These are phyloP conservation scores for Botrytis paeoniae DNA, from an alignment of 2,329 filamentous ascomycete species.

Conservation along the genomic window DNA sequence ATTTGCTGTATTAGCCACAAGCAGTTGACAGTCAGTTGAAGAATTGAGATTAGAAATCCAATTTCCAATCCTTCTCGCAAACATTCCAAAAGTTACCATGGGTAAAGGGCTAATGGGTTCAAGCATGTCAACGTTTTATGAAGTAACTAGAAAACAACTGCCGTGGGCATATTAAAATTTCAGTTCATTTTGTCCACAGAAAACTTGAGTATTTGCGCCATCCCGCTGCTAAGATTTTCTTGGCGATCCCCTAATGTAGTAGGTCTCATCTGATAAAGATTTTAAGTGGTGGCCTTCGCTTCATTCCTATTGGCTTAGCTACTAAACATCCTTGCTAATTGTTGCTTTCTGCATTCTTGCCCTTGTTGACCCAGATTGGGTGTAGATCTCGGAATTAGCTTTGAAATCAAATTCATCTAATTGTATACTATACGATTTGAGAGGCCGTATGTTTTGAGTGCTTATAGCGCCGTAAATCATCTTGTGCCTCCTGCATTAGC, in stretches of 20 bases:
- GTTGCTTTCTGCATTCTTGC: neutral
- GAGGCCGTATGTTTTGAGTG: neutral
- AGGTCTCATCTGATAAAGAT: conserved; percentile 5
- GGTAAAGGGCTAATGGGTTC: neutral
- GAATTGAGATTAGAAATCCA: neutral
- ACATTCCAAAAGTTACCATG: neutral
- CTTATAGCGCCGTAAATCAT: neutral
- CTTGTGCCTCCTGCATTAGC: neutral
- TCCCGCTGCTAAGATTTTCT: conserved; percentile 4
- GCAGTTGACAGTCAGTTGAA: neutral
- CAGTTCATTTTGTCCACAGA: neutral
- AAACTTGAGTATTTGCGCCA: neutral
- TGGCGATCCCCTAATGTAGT: conserved; percentile 6
- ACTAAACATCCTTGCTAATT: neutral
- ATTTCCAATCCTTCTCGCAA: neutral
- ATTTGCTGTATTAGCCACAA: neutral
- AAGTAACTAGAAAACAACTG: neutral
- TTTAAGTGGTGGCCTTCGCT: neutral
- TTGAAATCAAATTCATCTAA: neutral
- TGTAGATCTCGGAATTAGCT: neutral
- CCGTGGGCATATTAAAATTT: neutral
- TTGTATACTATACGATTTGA: neutral
- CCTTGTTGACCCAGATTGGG: neutral
- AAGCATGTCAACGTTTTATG: neutral
- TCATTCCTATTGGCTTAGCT: neutral